Conservation (phyloP, 1,284 basidiomycete species). For the Vanrija humicola region DNA sequence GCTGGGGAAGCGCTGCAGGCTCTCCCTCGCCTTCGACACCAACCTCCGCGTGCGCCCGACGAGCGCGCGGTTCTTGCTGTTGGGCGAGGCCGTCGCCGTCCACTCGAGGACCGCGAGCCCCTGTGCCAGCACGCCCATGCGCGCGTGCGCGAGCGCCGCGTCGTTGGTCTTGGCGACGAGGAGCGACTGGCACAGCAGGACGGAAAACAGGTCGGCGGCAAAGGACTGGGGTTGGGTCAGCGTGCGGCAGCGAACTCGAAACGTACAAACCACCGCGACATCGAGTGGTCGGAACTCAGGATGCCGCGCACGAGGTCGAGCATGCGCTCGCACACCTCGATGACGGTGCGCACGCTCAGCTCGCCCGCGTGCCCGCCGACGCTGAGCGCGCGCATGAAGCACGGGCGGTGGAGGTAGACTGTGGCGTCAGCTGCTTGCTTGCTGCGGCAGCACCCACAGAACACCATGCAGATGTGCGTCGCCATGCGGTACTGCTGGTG, state of each 20-base stretch:
- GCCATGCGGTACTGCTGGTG: constrained; percentile 21
- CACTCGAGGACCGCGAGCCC: constrained; percentile 18
- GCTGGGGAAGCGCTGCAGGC: constrained; percentile 1
- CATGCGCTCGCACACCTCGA: constrained; percentile 18
- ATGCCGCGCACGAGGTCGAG: constrained; percentile 14
- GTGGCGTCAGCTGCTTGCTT: neutral
- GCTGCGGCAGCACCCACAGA: constrained; percentile 1
- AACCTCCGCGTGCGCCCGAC: constrained; percentile 10
- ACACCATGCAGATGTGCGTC: constrained; percentile 21
- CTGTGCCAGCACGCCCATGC: constrained; percentile 9
- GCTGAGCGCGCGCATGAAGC: constrained; percentile 17
- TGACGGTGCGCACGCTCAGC: constrained; percentile 13
- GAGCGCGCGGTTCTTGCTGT: constrained; percentile 18
- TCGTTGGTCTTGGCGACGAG: constrained; percentile 19
- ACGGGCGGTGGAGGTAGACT: constrained; percentile 21
- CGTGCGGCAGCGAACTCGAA: no score
- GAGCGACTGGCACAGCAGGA: constrained; percentile 18
- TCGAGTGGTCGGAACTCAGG: constrained; percentile 10
- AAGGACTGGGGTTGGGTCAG: constrained; percentile 5
- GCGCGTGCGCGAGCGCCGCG: constrained; percentile 5
- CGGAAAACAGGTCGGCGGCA: constrained; percentile 20
- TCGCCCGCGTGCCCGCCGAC: constrained; percentile 5
- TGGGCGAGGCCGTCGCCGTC: constrained; percentile 12
- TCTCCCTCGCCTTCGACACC: constrained; percentile 8
- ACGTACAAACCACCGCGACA: constrained; percentile 17